phyloP scores from a whole-genome alignment of 129 eudicot genomes.

The Smallanthus sonchifolius region DNA sequence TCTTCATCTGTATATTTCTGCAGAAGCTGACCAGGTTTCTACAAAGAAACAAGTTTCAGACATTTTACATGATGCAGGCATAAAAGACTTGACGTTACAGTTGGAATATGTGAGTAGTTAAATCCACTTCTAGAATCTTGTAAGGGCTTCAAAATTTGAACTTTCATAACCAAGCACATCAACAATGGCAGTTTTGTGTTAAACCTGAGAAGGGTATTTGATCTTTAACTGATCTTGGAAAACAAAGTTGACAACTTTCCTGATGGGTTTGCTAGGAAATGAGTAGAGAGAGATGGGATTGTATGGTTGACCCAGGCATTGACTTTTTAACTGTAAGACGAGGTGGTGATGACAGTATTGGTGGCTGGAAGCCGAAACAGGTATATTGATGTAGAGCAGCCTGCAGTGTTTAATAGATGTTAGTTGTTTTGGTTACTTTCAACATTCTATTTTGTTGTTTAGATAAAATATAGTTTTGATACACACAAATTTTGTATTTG shows the following conservation, averaged over 20 bases:
- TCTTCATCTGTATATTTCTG: conserved; percentile 66
- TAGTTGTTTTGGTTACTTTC: neutral
- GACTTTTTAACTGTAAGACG: conserved; percentile 14
- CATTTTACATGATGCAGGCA: conserved; percentile 58
- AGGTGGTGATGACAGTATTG: neutral
- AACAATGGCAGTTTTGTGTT: conserved; percentile 6
- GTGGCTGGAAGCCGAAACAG: conserved; percentile 5
- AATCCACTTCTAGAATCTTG: conserved; percentile 17
- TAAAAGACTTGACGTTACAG: conserved; percentile 74
- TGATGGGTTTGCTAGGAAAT: conserved; percentile 9
- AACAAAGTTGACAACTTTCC: conserved; percentile 17
- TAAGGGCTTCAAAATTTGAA: conserved; percentile 10
- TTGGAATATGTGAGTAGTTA: conserved; percentile 50
- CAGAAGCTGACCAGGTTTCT: conserved; percentile 46
- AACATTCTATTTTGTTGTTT: neutral
- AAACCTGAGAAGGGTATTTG: neutral
- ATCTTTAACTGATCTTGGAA: neutral
- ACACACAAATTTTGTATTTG: neutral
- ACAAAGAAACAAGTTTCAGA: conserved; percentile 46
- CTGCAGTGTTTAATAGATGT: neutral
- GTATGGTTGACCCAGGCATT: neutral
- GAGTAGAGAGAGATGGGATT: conserved; percentile 3
- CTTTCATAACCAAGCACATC: neutral
- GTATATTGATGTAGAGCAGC: neutral
- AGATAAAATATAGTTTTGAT: neutral